Base-by-base conservation (phyloP, 2,329 filamentous ascomycete genomes). In the Lachnellula occidentalis region DNA sequence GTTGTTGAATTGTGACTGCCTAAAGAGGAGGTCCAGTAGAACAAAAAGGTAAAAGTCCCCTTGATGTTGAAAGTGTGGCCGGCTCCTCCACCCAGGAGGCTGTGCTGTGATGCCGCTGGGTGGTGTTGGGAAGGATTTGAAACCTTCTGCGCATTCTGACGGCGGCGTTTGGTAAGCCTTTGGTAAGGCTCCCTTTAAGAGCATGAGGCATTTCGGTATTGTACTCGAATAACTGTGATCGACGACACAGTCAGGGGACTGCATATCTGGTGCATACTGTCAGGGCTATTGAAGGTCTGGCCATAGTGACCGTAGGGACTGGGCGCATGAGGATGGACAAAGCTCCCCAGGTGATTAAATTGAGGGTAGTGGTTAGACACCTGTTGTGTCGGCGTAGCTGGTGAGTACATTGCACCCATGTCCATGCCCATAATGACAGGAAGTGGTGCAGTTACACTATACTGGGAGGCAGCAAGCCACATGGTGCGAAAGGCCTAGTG, bases 1-100 rank as follows among this genome's bases (percentile, higher is more conserved):
- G 81, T 78, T 64, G 76, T 78, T 9, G 83, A 85, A 50, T 81
- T 79, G 34, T 74, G 75, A 19, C 72, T 75, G 45, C 76, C 78
- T 51, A 66, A 73, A 1, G 78, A 79, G 0, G 80, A 81, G 54
- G 39, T 17, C 39, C n/a, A 17, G 71, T 50, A n/a, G n/a, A n/a
- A n/a, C n/a, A n/a, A n/a, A n/a, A n/a, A n/a, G n/a, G n/a, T n/a
- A n/a, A n/a, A n/a, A n/a, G n/a, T n/a, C n/a, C n/a, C n/a, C n/a
- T n/a, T n/a, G n/a, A n/a, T n/a, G n/a, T n/a, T n/a, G n/a, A n/a
- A n/a, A n/a, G n/a, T n/a, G n/a, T 7, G 63, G 64, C n/a, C 60
- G 58, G 58, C 27, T 37, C 48, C 11, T 48, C 51, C 36, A 48
- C 53, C 11, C 22, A 24, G 22, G 4, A 24, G 22, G 22, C 5